Conservation (phyloP, 768 basidiomycete species). For the Suillus spraguei region DNA sequence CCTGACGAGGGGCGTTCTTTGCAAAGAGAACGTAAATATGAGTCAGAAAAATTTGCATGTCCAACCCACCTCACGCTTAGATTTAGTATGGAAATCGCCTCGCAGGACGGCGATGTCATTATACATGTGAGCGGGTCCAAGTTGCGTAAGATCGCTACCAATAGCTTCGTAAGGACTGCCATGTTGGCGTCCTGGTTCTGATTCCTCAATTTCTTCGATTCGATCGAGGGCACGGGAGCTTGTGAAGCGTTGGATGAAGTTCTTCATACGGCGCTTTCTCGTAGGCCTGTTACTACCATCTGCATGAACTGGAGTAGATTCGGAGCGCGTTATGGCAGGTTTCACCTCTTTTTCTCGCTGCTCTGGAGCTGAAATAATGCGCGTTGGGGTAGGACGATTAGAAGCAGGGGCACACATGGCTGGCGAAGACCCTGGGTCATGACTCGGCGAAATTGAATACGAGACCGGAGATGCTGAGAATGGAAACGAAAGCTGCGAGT, state of each 20-base stretch:
- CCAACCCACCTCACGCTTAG: conserved; percentile 26
- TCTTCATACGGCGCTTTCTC: conserved; percentile 27
- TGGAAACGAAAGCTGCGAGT: conserved; percentile 5
- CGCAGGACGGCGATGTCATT: conserved; percentile 10
- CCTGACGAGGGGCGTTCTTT: conserved; percentile 20
- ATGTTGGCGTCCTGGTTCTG: conserved; percentile 68
- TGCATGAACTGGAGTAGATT: conserved; percentile 8
- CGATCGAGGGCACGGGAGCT: conserved; percentile 50
- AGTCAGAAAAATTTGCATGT: conserved; percentile 7
- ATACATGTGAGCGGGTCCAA: conserved; percentile 15
- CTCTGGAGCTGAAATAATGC: conserved; percentile 5
- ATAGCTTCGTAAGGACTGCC: conserved; percentile 76
- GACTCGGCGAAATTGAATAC: not conserved
- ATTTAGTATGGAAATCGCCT: conserved; percentile 7
- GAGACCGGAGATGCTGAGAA: conserved; percentile 1
- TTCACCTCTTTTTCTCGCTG: conserved; percentile 5
- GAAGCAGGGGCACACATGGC: conserved; percentile 2
- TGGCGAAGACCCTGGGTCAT: conserved; percentile 1
- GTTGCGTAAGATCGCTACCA: conserved; percentile 23
- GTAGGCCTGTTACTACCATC: conserved; percentile 11
- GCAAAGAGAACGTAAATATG: conserved; percentile 13
- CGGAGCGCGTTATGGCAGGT: not conserved
- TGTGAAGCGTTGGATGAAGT: conserved; percentile 30
- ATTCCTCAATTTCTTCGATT: conserved; percentile 80
- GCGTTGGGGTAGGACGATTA: not conserved